Percentiles rank a stretch among this genome's conserved stretches.
Conservation (phyloP, 345 rosid genomes). For the Eucalyptus sp. region DNA sequence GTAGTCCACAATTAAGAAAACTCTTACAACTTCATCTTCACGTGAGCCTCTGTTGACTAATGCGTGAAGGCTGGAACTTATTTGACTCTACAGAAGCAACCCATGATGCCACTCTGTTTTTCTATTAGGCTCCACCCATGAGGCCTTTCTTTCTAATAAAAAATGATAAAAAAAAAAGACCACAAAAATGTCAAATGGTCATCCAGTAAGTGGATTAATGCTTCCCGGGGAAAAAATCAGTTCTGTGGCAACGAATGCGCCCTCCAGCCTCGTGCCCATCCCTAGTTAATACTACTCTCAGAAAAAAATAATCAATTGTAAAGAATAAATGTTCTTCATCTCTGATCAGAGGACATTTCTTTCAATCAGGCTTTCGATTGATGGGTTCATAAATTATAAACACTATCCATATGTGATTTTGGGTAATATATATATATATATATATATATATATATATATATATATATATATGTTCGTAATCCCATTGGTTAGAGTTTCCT, state of each 20-base stretch:
- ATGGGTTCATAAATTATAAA: too few species aligned
- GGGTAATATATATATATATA: too few species aligned
- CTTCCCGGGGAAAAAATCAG: rapidly evolving
- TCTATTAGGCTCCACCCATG: neutral
- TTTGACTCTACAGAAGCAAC: neutral
- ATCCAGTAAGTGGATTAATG: neutral
- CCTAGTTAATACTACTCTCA: neutral
- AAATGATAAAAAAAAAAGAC: too few species aligned
- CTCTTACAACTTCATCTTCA: neutral
- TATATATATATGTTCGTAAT: too few species aligned
- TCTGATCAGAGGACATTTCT: rapidly evolving
- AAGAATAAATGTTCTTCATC: too few species aligned
- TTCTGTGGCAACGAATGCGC: rapidly evolving
- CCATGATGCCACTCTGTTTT: neutral
- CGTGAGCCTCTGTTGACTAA: rapidly evolving
- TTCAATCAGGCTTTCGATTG: too few species aligned
- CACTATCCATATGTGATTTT: rapidly evolving
- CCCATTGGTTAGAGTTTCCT: too few species aligned
- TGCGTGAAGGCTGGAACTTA: neutral
- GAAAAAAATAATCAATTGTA: too few species aligned
- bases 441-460: too few species aligned
- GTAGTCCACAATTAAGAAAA: too few species aligned
- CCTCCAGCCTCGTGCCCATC: neutral
- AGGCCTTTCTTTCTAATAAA: neutral
- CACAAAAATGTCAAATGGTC: neutral